These are phyloP conservation scores for Eragrostis curvula DNA, from an alignment of 176 grass and related monocot genomes.

Conservation along the genomic window DNA sequence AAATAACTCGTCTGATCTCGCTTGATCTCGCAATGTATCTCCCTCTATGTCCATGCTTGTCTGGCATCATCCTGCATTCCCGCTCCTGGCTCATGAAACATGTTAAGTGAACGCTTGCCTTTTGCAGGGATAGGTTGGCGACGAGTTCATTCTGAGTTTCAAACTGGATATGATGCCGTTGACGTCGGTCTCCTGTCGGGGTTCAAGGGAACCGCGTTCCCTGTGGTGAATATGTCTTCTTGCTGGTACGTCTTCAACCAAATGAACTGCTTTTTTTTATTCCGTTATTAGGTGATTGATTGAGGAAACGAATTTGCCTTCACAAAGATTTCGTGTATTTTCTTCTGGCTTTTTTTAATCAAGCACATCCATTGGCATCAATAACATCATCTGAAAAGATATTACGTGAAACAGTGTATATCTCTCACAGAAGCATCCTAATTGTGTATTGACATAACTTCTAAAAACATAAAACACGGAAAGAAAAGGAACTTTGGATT, in stretches of 20 bases:
- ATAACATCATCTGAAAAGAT: neutral
- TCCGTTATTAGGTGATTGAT: neutral
- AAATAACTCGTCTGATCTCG: slow-evolving; percentile 15
- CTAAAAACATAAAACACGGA: no score
- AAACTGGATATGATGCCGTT: slow-evolving; percentile 38
- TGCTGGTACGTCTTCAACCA: neutral
- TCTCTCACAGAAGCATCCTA: no score
- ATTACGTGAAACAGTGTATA: neutral
- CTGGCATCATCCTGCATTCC: slow-evolving; percentile 3
- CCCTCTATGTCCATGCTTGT: slow-evolving; percentile 11
- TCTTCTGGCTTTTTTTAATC: neutral
- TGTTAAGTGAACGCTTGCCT: slow-evolving; percentile 34
- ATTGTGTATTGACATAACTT: no score
- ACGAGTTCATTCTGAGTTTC: slow-evolving; percentile 21
- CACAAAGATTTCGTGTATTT: neutral
- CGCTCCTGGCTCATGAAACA: neutral
- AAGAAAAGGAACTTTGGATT: no score
- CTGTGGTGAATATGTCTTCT: neutral
- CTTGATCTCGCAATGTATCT: slow-evolving; percentile 6
- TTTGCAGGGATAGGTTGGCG: neutral
- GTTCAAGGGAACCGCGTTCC: neutral
- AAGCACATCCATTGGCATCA: neutral
- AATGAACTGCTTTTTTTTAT: neutral
- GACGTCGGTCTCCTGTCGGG: slow-evolving; percentile 11
- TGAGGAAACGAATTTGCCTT: neutral